A percentile compares a stretch with the other conserved stretches of the same genome.
phyloP scores from a whole-genome alignment of 805 yeast genomes.

The Lachancea sp. region DNA sequence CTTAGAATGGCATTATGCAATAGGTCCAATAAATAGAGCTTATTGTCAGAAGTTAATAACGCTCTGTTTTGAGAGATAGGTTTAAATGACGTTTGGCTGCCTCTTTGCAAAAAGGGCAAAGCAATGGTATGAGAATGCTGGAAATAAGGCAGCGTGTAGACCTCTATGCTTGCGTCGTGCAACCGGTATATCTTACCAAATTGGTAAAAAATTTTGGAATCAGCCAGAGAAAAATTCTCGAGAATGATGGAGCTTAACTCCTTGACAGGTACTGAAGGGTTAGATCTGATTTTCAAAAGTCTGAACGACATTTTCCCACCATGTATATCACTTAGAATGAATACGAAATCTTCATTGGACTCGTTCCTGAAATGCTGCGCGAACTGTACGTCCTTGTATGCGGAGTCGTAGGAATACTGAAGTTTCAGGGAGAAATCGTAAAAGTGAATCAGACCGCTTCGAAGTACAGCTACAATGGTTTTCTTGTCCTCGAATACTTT shows the following conservation, averaged over 20 bases:
- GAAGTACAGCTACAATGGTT: slow-evolving; percentile 22
- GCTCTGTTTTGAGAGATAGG: slow-evolving; percentile 29
- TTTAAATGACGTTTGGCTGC: slow-evolving; percentile 19
- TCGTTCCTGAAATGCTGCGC: slow-evolving; percentile 22
- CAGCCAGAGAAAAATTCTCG: slow-evolving; percentile 17
- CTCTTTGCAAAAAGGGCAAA: slow-evolving; percentile 22
- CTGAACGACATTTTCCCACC: slow-evolving; percentile 22
- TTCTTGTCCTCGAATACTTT: slow-evolving; percentile 17
- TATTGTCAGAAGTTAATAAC: slow-evolving; percentile 25
- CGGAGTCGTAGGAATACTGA: slow-evolving; percentile 19
- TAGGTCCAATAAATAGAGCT: slow-evolving; percentile 26
- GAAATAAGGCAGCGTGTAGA: slow-evolving; percentile 25
- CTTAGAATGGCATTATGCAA: slow-evolving; percentile 23
- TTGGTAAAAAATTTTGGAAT: slow-evolving; percentile 23
- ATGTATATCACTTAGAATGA: slow-evolving; percentile 21
- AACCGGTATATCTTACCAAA: slow-evolving; percentile 27
- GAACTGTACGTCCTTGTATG: slow-evolving; percentile 20
- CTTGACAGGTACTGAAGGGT: slow-evolving; percentile 13
- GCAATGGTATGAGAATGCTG: slow-evolving; percentile 18
- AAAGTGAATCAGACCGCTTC: slow-evolving; percentile 28
- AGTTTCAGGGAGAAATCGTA: slow-evolving; percentile 24
- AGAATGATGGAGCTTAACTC: slow-evolving; percentile 26
- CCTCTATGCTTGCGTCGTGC: slow-evolving; percentile 12
- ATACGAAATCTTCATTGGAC: slow-evolving; percentile 13
- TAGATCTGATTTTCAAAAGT: slow-evolving; percentile 18